Conservation (phyloP, 768 basidiomycete genomes). For the Mrakia blollopis region DNA sequence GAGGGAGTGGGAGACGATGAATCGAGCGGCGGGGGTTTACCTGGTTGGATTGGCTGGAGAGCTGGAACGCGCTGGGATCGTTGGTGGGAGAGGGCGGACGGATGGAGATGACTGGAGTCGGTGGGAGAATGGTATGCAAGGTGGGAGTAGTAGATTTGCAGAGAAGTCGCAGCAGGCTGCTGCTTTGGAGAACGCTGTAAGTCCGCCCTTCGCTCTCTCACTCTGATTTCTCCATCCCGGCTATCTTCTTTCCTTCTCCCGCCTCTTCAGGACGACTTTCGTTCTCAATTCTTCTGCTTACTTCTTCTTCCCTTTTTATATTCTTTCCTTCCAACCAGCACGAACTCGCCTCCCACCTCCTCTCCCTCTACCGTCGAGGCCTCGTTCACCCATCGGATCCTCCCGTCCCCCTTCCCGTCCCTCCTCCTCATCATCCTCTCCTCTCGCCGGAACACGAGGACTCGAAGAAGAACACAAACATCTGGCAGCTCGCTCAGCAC, state of each 20-base stretch:
- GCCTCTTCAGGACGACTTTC: background rate
- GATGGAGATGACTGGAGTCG: background rate
- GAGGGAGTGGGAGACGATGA: constrained; percentile 25
- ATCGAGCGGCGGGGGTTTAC: constrained; percentile 7
- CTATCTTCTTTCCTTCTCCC: background rate
- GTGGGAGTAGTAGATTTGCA: background rate
- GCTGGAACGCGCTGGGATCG: constrained; percentile 3
- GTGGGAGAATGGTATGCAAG: background rate
- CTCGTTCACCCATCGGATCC: constrained; percentile 26
- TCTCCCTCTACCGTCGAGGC: constrained; percentile 23
- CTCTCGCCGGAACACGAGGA: background rate
- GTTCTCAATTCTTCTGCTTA: background rate
- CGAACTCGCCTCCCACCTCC: constrained; percentile 20
- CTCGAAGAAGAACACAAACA: constrained; percentile 2
- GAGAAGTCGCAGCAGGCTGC: background rate
- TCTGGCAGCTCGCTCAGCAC: constrained; percentile 10
- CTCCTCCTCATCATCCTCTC: constrained; percentile 9
- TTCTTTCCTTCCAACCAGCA: background rate
- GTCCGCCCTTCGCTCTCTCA: background rate
- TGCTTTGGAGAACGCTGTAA: constrained; percentile 5
- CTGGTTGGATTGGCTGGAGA: constrained; percentile 4
- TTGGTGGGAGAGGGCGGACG: background rate
- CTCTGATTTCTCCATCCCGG: too few relatives aligned
- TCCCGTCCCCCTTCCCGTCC: constrained; percentile 2
- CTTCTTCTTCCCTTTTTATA: background rate